Base-by-base conservation (phyloP, 1,284 basidiomycete genomes). In the Austroboletus rostrupii region DNA sequence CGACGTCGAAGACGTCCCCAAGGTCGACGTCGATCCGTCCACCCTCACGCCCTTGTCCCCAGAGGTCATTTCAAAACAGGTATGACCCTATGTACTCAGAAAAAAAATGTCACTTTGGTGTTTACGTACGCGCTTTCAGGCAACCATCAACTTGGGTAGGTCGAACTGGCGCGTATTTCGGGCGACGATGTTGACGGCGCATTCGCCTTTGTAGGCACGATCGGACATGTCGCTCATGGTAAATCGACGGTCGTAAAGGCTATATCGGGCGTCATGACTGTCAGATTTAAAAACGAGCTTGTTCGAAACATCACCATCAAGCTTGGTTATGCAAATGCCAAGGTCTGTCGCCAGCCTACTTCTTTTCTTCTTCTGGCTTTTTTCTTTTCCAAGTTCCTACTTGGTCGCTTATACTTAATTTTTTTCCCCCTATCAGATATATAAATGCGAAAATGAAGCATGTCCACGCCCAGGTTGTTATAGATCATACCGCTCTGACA, bases 231-330 rank as follows among this genome's bases (percentile, higher is more conserved):
- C 79, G 92, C 92, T 28, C 96, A 99, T 80, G 96, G 96, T 63
- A 98, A 99, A 77, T 97, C 94, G 47, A 98, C 96, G 9, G 96
- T 98, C 46, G 97, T 98, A 56, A 96, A 98, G 73, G 96, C 96
- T 43, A 98, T 99, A 70, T 98, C 96, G 16, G 96, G 96, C n/a
- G 96, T 98, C 13, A 90, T 92, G 83, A 99, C 96, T 28, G 96
- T 99, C 52, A 83, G 96, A 62, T 99, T 99, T 76, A 99, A 99
- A 80, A 98, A 97, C 72, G 97, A 99, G 72, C 81, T 97, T 49
- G 93, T 97, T 54, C 78, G 96, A 59, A 99, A 99, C 74, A 99
- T 99, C 64, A 99, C 97, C 41, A 99, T 99, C 77, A 99, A 99
- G 76, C 82, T 99, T 43, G 97, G 89, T 43, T 99, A 99, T 70